phyloP scores from a whole-genome alignment of 2,329 filamentous ascomycete genomes.

The Zalaria sp. region DNA sequence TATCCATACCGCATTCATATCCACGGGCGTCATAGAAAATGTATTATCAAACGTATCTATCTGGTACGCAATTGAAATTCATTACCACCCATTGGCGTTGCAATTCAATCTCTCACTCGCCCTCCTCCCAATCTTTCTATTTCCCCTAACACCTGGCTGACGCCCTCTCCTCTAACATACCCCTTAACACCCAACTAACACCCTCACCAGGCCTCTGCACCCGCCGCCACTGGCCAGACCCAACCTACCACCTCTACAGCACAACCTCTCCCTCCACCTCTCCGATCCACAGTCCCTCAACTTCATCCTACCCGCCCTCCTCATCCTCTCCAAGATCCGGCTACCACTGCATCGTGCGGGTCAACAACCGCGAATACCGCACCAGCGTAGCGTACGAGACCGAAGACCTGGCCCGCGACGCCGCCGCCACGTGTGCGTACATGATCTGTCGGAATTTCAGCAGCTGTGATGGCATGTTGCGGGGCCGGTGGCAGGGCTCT shows the following conservation, averaged over 20 bases:
- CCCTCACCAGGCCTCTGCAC: constrained; percentile 64
- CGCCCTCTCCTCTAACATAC: too few species aligned
- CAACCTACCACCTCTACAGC: constrained; percentile 71
- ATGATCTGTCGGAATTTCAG: constrained; percentile 98
- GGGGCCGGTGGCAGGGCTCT: constrained; percentile 39
- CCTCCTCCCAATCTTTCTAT: too few species aligned
- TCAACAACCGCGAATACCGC: constrained; percentile 94
- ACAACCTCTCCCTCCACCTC: constrained; percentile 19
- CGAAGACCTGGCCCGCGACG: constrained; percentile 74
- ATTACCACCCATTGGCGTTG: too few species aligned
- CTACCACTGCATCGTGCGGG: constrained; percentile 79
- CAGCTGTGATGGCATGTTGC: constrained; percentile 84
- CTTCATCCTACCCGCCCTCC: too few species aligned
- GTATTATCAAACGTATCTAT: too few species aligned
- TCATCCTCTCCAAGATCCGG: constrained; percentile 36
- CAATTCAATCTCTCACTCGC: too few species aligned
- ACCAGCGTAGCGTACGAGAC: constrained; percentile 76
- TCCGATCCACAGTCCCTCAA: too few species aligned
- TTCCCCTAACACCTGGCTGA: too few species aligned
- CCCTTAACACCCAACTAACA: too few species aligned
- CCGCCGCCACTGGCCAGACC: constrained; percentile 85
- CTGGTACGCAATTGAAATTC: too few species aligned
- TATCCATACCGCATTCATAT: too few species aligned
- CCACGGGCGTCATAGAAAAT: too few species aligned
- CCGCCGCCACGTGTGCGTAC: constrained; percentile 88